Evolutionary conservation across 139 green algal genomes (phyloP).

Genomic region (Zygnema circumcarinatum): DNA sequence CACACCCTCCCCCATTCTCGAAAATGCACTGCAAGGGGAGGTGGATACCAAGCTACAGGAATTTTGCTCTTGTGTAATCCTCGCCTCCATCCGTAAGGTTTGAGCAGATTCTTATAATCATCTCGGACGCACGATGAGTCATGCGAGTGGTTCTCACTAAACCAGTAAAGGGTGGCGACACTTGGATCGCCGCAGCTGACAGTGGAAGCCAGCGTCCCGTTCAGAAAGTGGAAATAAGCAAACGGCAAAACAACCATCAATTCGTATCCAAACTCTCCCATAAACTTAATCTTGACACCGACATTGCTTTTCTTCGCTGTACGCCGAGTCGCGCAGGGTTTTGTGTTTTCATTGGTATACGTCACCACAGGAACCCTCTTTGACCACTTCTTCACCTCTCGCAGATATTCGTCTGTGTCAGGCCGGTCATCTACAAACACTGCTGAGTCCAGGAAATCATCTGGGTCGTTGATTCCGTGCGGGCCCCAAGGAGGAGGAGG

Average conservation of each 20-base stretch:
- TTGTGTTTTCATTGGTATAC: not conserved
- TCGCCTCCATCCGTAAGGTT: not conserved
- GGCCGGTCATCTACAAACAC: not conserved
- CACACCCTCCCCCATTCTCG: slow-evolving; percentile 6
- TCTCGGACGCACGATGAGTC: slow-evolving; percentile 10
- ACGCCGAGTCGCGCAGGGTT: not conserved
- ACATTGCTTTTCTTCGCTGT: not conserved
- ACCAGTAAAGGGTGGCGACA: slow-evolving; percentile 30
- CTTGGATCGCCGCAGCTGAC: not conserved
- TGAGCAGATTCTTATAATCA: slow-evolving; percentile 11
- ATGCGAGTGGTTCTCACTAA: slow-evolving; percentile 29
- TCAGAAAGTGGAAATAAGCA: slow-evolving; percentile 30
- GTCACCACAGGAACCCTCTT: not conserved
- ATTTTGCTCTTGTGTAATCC: slow-evolving; percentile 23
- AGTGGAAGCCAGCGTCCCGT: slow-evolving; percentile 17
- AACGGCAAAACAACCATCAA: slow-evolving; percentile 15
- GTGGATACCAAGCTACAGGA: slow-evolving; percentile 22
- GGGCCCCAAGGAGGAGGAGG: not conserved
- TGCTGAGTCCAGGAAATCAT: not conserved
- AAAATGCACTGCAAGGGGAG: slow-evolving; percentile 26
- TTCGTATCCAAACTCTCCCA: slow-evolving; percentile 28
- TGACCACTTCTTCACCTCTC: not conserved
- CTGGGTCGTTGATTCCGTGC: not conserved
- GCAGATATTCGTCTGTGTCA: not conserved
- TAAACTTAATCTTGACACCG: not conserved